Evolutionary conservation across 768 basidiomycete genomes (phyloP).

Genomic region (Boletus sensibilis): DNA sequence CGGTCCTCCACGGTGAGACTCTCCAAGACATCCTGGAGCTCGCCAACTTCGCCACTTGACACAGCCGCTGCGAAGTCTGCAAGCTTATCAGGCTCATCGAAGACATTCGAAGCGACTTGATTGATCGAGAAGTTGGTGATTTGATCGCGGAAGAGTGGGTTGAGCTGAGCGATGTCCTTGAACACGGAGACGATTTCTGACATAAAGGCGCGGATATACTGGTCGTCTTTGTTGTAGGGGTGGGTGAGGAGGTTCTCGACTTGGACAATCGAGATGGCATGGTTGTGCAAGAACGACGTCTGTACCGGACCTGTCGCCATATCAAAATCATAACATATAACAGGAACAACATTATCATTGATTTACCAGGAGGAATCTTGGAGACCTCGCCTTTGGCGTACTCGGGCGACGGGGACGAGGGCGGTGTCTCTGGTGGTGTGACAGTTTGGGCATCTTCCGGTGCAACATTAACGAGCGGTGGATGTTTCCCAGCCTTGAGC

Average conservation of each 20-base stretch:
- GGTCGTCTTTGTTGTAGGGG: constrained; percentile 89
- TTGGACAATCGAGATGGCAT: constrained; percentile 83
- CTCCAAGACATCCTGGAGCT: constrained; percentile 93
- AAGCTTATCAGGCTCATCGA: constrained; percentile 95
- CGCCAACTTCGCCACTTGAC: constrained; percentile 86
- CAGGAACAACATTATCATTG: too few relatives aligned
- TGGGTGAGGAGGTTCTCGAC: constrained; percentile 80
- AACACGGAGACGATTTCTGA: constrained; percentile 95
- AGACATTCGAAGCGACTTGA: constrained; percentile 89
- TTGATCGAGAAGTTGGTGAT: constrained; percentile 95
- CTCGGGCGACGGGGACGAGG: constrained; percentile 31
- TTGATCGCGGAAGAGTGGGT: constrained; percentile 97
- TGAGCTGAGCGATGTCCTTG: constrained; percentile 97
- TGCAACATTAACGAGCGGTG: constrained; percentile 34
- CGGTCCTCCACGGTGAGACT: constrained; percentile 83
- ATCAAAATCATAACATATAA: background rate
- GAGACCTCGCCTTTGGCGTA: constrained; percentile 22
- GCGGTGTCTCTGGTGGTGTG: constrained; percentile 44
- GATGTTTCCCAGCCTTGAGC: constrained; percentile 58
- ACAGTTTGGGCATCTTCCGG: constrained; percentile 43
- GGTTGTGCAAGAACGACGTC: constrained; percentile 80
- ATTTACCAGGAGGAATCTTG: constrained; percentile 25
- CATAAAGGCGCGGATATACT: constrained; percentile 94
- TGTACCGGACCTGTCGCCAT: constrained; percentile 57
- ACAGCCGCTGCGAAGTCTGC: constrained; percentile 98